Conservation (phyloP, 768 basidiomycete species). For the Agrocybe chaxingu region DNA sequence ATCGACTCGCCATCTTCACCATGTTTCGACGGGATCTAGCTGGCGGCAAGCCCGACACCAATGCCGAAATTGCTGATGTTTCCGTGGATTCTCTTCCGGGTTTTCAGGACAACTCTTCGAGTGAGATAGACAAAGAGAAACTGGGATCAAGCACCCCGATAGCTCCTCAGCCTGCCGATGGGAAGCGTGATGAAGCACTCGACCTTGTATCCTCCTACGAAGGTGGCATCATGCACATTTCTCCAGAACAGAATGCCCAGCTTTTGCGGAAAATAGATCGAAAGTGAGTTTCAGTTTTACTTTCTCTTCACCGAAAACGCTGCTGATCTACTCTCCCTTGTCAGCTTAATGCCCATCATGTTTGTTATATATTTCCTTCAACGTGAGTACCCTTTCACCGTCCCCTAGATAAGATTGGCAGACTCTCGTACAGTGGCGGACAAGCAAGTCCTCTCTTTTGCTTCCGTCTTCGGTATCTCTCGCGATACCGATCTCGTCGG, state of each 20-base stretch:
- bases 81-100: too few species aligned
- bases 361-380: constrained; percentile 28
- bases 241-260: constrained; percentile 21
- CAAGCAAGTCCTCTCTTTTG: constrained; percentile 29
- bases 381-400: constrained; percentile 14
- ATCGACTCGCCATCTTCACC: too few species aligned
- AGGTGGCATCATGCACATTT: constrained; percentile 10
- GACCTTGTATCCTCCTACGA: constrained; percentile 10
- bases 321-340: background rate
- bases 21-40: too few species aligned
- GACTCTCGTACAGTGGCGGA: constrained; percentile 23
- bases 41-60: too few species aligned
- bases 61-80: too few species aligned
- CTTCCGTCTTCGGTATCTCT: constrained; percentile 31
- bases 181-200: constrained; percentile 13
- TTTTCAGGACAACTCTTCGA: background rate
- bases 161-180: background rate
- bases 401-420: background rate
- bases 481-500: constrained; percentile 25
- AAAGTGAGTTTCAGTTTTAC: constrained; percentile 16
- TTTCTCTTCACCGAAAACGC: background rate
- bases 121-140: background rate
- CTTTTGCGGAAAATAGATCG: constrained; percentile 25
- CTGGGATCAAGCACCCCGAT: background rate
- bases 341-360: constrained; percentile 29